Conservation (phyloP, 2,329 filamentous ascomycete species). For the Amphichorda felina region DNA sequence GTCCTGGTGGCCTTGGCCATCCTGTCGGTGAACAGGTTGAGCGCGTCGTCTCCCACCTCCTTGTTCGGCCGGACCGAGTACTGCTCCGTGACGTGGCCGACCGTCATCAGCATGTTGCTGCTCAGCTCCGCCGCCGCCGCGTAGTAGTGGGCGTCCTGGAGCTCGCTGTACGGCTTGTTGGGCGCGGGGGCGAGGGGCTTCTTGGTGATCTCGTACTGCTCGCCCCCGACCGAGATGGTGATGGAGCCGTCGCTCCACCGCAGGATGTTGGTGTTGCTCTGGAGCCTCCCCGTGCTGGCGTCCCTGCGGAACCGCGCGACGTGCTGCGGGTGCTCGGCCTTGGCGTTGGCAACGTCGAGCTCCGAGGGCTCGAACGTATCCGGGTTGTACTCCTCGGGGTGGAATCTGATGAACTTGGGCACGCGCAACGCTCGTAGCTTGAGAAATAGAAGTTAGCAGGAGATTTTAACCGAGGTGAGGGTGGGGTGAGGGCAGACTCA, state of each 20-base stretch:
- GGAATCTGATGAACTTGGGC: slow-evolving; percentile 59
- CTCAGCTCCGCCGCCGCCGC: slow-evolving; percentile 59
- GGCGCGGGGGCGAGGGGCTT: slow-evolving; percentile 55
- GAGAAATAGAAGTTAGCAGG: neutral
- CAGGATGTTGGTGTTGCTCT: slow-evolving; percentile 65
- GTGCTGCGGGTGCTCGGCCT: slow-evolving; percentile 44
- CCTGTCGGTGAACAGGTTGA: slow-evolving; percentile 54
- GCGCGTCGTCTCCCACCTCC: slow-evolving; percentile 57
- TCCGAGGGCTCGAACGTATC: slow-evolving; percentile 51
- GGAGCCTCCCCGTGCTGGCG: slow-evolving; percentile 49
- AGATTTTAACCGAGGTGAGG: too few species aligned
- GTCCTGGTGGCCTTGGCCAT: slow-evolving; percentile 53
- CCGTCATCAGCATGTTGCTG: slow-evolving; percentile 57
- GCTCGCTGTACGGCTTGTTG: slow-evolving; percentile 49
- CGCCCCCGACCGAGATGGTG: slow-evolving; percentile 62
- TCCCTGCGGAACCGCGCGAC: slow-evolving; percentile 61
- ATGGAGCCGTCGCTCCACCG: slow-evolving; percentile 72
- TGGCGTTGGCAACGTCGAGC: slow-evolving; percentile 40
- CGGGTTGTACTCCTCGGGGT: slow-evolving; percentile 54
- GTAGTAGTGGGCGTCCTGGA: slow-evolving; percentile 65
- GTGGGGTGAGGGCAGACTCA: too few species aligned
- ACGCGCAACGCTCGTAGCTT: slow-evolving; percentile 61
- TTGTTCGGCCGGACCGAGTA: slow-evolving; percentile 58
- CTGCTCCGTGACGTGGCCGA: slow-evolving; percentile 65
- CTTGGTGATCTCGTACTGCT: slow-evolving; percentile 63